Evolutionary conservation across 805 yeast genomes (phyloP).

Genomic region (Pichia kluyveri): DNA sequence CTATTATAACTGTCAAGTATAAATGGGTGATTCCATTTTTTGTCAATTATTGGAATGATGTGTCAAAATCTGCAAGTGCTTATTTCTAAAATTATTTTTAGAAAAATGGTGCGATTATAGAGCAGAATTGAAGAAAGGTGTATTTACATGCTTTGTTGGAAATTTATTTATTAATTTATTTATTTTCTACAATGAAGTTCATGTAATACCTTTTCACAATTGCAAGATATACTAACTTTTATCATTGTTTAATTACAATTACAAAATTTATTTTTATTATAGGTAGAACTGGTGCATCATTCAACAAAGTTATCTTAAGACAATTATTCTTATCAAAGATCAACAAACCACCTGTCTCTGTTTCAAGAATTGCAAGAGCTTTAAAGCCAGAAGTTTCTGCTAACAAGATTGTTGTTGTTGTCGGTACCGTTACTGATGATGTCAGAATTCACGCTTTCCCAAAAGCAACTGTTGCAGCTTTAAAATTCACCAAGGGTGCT

Average conservation of each 20-base stretch:
- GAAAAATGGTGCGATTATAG: slow-evolving; percentile 31
- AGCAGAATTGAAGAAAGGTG: slow-evolving; percentile 33
- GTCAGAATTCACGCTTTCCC: slow-evolving; percentile 89
- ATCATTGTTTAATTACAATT: neutral
- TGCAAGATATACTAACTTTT: slow-evolving; percentile 10
- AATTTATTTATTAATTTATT: neutral
- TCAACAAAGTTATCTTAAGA: slow-evolving; percentile 95
- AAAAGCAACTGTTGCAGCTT: slow-evolving; percentile 97
- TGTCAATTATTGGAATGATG: neutral
- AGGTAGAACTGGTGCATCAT: slow-evolving; percentile 98
- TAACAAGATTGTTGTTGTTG: slow-evolving; percentile 91
- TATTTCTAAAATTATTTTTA: neutral
- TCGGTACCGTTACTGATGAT: slow-evolving; percentile 99
- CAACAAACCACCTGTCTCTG: slow-evolving; percentile 99
- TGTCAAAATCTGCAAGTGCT: slow-evolving; percentile 25
- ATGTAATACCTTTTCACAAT: neutral
- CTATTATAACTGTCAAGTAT: neutral
- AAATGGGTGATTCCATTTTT: neutral
- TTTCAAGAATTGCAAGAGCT: slow-evolving; percentile 83
- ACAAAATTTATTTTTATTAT: slow-evolving; percentile 9
- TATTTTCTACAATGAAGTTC: neutral
- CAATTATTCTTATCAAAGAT: slow-evolving; percentile 94
- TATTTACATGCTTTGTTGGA: neutral
- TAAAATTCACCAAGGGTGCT: slow-evolving; percentile 99
- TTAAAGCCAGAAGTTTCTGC: slow-evolving; percentile 75